A percentile compares a stretch with the other conserved stretches of the same genome.
Conservation (phyloP, 371 early-diverging fungal species). For the Lichtheimia ramosa region DNA sequence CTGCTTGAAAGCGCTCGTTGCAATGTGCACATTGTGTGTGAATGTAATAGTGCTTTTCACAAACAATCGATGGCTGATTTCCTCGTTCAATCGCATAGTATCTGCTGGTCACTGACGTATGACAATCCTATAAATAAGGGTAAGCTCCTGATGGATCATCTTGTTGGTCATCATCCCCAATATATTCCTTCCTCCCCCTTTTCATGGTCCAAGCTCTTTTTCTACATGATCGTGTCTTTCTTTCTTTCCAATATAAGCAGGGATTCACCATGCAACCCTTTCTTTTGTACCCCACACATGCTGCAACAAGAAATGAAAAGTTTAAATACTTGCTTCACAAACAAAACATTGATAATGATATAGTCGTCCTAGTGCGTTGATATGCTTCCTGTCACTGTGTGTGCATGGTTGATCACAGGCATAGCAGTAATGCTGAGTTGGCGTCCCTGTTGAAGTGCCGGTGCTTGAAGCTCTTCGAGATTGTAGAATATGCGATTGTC, state of each 20-base stretch:
- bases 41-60: slow-evolving; percentile 16
- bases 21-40: not conserved
- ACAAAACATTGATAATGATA: slow-evolving; percentile 20
- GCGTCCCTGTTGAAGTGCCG: not conserved
- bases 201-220: not conserved
- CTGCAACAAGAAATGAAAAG: not conserved
- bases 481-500: not conserved
- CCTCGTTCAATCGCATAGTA: slow-evolving; percentile 15
- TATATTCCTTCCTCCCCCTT: not conserved
- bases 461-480: slow-evolving; percentile 9
- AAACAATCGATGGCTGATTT: slow-evolving; percentile 9
- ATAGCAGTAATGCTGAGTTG: slow-evolving; percentile 14
- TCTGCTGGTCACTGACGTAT: slow-evolving; percentile 14
- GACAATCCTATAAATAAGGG: slow-evolving; percentile 15
- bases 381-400: slow-evolving; percentile 10
- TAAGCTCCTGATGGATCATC: not conserved
- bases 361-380: slow-evolving; percentile 12
- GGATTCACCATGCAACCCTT: not conserved
- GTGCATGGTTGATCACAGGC: slow-evolving; percentile 10
- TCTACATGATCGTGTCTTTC: slow-evolving; percentile 1
- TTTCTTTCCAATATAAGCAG: too few species aligned
- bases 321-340: slow-evolving; percentile 16
- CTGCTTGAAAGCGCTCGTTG: not conserved
- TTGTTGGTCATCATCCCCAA: not conserved
- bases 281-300: not conserved